Evolutionary conservation across 2,329 filamentous ascomycete species (phyloP), one percentile per base, ranked within the genome.

Genomic region (Xylaria arbuscula): DNA sequence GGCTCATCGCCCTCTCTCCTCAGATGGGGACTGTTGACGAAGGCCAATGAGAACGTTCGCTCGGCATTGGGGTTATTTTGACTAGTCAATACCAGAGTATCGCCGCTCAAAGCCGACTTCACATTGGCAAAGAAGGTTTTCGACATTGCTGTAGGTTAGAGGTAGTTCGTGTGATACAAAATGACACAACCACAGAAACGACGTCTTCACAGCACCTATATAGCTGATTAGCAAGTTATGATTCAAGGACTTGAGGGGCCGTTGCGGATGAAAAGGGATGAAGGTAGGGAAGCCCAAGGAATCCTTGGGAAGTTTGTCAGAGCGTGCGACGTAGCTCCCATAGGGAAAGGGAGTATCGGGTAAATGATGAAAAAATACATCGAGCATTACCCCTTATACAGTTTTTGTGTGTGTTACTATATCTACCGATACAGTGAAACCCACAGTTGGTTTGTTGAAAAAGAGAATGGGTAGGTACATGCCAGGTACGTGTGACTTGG

Each of bases 61-160:
- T 98, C 96, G 80, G 91, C 89, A 72, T 89, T 86, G 42, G 92
- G 91, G 79, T 97, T 94, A 81, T 90, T 91, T 78, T 93, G 86
- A 81, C 92, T 93, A 75, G 91, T 89, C 77, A 98, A 85, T 72
- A 98, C 85, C 75, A 98, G 83, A 34, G 94, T 97, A 85, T 98
- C 96, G 77, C 96, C 96, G 77, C 94, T 98, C 77, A 97, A 85
- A 74, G 97, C 93, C 80, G 92, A 93, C 87, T 99, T 99, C 82
- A 98, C 94, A 77, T 90, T 92, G 79, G 90, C 89, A 80, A 89
- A 81, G 76, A 88, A 88, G 62, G 81, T 81, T 79, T 86, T 87
- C 62, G 77, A 74, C 76, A 78, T 78, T 45, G 66, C 73, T 68
- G 64, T 57, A 57, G 66, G 51, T 65, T 60, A 36, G 80, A 82